Percentiles rank a stretch among this genome's conserved stretches.
These are phyloP conservation scores for Cadophora gregata DNA, from an alignment of 2,329 filamentous ascomycete genomes.

Conservation along the genomic window DNA sequence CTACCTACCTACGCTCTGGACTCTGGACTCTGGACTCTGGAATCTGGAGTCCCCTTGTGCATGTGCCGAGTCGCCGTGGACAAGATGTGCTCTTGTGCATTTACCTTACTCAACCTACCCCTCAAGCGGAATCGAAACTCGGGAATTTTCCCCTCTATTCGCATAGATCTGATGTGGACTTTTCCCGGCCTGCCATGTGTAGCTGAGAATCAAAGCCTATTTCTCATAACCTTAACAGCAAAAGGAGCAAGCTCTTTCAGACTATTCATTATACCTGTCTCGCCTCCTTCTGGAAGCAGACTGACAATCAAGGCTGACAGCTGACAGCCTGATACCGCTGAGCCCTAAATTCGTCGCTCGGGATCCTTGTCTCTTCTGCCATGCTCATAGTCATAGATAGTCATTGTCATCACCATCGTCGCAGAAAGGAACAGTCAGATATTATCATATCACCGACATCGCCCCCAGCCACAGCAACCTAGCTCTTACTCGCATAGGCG, in stretches of 20 bases:
- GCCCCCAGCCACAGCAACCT: conserved; percentile 9
- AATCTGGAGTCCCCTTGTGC: neutral
- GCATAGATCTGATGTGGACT: neutral
- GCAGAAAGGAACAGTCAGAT: conserved; percentile 6
- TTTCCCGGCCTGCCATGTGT: too few relatives aligned
- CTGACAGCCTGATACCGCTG: neutral
- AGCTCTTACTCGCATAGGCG: neutral
- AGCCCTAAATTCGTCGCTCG: neutral
- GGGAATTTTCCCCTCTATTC: neutral
- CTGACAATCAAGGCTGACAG: conserved; percentile 4
- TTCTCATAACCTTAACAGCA: too few relatives aligned
- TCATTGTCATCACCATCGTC: neutral
- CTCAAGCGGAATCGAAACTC: neutral
- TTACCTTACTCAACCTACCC: neutral
- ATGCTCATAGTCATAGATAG: too few relatives aligned
- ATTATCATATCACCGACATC: neutral
- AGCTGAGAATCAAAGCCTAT: too few relatives aligned
- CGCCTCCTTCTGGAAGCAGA: neutral
- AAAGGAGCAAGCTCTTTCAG: neutral
- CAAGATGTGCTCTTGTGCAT: neutral
- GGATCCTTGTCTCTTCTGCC: too few relatives aligned
- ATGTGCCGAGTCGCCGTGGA: neutral
- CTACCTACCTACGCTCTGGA: too few relatives aligned
- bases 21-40: too few relatives aligned
- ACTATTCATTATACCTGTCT: neutral